These are phyloP conservation scores for Neurospora africana DNA, from an alignment of 495 filamentous ascomycete species.

Conservation along the genomic window DNA sequence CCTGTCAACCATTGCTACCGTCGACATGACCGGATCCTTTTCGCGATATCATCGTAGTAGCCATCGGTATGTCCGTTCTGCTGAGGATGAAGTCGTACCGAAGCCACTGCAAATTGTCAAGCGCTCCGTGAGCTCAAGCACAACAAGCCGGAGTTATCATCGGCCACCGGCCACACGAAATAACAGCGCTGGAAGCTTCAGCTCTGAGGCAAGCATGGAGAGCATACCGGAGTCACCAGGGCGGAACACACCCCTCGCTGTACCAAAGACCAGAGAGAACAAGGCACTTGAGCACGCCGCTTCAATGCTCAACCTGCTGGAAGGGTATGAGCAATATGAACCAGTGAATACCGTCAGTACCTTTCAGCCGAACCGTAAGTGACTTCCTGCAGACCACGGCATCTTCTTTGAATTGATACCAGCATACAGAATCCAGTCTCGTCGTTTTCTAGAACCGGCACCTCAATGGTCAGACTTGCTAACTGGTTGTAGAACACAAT, in stretches of 20 bases:
- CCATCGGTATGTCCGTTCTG: neutral
- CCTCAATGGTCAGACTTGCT: neutral
- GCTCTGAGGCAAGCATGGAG: constrained; percentile 12
- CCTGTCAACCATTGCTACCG: neutral
- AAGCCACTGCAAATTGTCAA: constrained; percentile 25
- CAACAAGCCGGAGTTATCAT: neutral
- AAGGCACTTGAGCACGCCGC: neutral
- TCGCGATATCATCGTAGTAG: neutral
- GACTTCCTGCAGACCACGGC: neutral
- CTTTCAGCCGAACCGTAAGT: neutral
- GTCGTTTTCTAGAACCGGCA: neutral
- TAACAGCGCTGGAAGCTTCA: constrained; percentile 9
- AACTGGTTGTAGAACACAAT: neutral
- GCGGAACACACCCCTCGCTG: constrained; percentile 8
- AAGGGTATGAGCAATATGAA: neutral
- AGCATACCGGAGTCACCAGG: constrained; percentile 13
- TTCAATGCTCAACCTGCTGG: neutral
- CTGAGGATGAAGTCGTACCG: constrained; percentile 9
- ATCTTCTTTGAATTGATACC: neutral
- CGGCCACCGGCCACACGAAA: neutral
- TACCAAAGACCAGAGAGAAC: constrained; percentile 20
- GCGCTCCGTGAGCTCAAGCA: constrained; percentile 2
- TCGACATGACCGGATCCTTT: neutral
- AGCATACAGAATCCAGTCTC: neutral
- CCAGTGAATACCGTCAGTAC: neutral